Conservation (phyloP, 2,329 filamentous ascomycete genomes). For the Beauveria scarabaeidicola region DNA sequence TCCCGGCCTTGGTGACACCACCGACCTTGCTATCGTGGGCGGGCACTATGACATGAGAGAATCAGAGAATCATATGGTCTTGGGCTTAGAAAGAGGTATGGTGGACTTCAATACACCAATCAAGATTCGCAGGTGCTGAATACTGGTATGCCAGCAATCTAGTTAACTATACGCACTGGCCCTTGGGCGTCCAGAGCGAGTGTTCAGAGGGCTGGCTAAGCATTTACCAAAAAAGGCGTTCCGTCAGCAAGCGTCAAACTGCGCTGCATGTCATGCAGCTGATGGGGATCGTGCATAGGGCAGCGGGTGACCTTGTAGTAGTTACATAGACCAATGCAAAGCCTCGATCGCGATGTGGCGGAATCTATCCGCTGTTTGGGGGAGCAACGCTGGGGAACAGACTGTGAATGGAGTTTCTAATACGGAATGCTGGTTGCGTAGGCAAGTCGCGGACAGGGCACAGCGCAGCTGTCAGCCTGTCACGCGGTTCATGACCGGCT, state of each 20-base stretch:
- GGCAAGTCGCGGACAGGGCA: no score
- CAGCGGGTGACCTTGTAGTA: not conserved
- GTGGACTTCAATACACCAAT: no score
- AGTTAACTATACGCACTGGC: not conserved
- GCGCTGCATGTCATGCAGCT: not conserved
- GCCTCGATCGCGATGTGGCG: slow-evolving; percentile 3
- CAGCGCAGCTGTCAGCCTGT: no score
- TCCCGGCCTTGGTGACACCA: no score
- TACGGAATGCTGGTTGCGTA: no score
- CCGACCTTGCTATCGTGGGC: no score
- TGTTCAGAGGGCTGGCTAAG: not conserved
- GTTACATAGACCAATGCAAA: not conserved
- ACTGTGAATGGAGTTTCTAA: not conserved
- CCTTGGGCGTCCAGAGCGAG: not conserved
- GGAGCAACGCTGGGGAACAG: not conserved
- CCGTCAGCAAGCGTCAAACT: not conserved
- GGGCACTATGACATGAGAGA: no score
- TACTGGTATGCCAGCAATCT: no score
- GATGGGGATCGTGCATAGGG: not conserved
- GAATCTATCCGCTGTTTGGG: not conserved
- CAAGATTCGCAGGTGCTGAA: no score
- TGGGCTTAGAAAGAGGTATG: not conserved
- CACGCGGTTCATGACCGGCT: not conserved
- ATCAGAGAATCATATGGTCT: not conserved
- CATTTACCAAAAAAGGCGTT: not conserved